These are phyloP conservation scores for Trichoderma brevicompactum DNA, from an alignment of 2,329 filamentous ascomycete species.

Conservation along the genomic window DNA sequence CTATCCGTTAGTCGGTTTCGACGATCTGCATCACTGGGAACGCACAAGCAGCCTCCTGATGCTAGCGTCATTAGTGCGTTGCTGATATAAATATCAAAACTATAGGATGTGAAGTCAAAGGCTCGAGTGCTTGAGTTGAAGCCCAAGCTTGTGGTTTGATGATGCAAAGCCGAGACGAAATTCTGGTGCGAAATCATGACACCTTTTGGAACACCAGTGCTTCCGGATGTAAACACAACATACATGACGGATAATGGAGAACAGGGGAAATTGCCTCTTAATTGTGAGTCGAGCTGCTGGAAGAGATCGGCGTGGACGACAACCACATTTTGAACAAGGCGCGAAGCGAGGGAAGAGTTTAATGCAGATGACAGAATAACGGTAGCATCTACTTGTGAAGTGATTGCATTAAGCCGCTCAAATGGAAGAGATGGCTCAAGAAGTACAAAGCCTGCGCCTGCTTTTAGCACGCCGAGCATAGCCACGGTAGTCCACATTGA, in stretches of 20 bases:
- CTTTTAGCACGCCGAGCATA: constrained; percentile 41
- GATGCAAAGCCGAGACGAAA: background rate
- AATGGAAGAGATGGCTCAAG: constrained; percentile 14
- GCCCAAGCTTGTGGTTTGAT: background rate
- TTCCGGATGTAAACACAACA: constrained; percentile 13
- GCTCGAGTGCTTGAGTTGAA: constrained; percentile 40
- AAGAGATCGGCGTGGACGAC: background rate
- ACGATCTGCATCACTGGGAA: constrained; percentile 57
- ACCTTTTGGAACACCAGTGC: constrained; percentile 14
- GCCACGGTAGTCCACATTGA: constrained; percentile 39
- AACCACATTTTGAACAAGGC: background rate
- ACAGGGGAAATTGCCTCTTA: background rate
- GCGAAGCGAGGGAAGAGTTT: background rate
- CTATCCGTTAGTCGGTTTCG: constrained; percentile 51
- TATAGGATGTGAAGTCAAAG: constrained; percentile 49
- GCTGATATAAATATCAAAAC: constrained; percentile 55
- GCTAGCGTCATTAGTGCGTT: constrained; percentile 43
- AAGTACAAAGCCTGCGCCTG: constrained; percentile 34
- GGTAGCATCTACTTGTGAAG: background rate
- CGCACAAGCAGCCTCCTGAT: constrained; percentile 53
- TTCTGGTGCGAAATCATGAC: background rate
- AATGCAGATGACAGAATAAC: background rate
- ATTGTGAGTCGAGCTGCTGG: background rate
- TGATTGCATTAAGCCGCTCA: background rate
- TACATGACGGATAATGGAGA: background rate